phyloP scores from a whole-genome alignment of 2,329 filamentous ascomycete species.

The Pseudopithomyces chartarum region DNA sequence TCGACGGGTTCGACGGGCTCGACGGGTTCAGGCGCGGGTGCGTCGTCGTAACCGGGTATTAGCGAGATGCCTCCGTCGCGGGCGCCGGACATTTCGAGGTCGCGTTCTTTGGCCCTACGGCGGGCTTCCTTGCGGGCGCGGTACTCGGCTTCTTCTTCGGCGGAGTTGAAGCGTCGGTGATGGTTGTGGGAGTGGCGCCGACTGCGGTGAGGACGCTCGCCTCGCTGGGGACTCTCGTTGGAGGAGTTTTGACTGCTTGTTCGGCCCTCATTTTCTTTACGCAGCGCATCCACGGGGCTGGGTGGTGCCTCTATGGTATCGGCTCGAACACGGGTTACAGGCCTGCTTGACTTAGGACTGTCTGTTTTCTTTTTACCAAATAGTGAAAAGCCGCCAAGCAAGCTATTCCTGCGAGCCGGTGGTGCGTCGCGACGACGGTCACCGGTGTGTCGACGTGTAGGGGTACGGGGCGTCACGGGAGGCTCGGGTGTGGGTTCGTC shows the following conservation, averaged over 20 bases:
- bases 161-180: slow-evolving; percentile 30
- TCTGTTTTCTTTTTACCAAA: slow-evolving; percentile 42
- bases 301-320: slow-evolving; percentile 29
- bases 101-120: slow-evolving; percentile 24
- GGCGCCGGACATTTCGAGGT: slow-evolving; percentile 35
- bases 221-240: slow-evolving; percentile 35
- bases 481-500: slow-evolving; percentile 20
- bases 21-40: slow-evolving; percentile 24
- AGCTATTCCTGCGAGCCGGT: slow-evolving; percentile 30
- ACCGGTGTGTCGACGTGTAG: slow-evolving; percentile 30
- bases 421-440: slow-evolving; percentile 30
- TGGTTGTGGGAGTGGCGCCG: slow-evolving; percentile 33
- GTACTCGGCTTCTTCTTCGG: slow-evolving; percentile 41
- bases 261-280: slow-evolving; percentile 30
- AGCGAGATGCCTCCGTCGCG: slow-evolving; percentile 31
- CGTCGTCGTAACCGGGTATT: slow-evolving; percentile 19
- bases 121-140: slow-evolving; percentile 36
- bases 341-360: slow-evolving; percentile 28
- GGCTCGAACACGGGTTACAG: slow-evolving; percentile 27
- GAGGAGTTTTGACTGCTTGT: slow-evolving; percentile 39
- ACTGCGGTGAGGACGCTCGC: slow-evolving; percentile 36
- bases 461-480: slow-evolving; percentile 27
- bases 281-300: slow-evolving; percentile 15
- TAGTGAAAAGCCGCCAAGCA: slow-evolving; percentile 34
- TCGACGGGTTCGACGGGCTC: slow-evolving; percentile 19